A percentile compares a stretch with the other conserved stretches of the same genome.
These are phyloP conservation scores for Metschnikowia santaceciliae DNA, from an alignment of 805 yeast genomes.

Conservation along the genomic window DNA sequence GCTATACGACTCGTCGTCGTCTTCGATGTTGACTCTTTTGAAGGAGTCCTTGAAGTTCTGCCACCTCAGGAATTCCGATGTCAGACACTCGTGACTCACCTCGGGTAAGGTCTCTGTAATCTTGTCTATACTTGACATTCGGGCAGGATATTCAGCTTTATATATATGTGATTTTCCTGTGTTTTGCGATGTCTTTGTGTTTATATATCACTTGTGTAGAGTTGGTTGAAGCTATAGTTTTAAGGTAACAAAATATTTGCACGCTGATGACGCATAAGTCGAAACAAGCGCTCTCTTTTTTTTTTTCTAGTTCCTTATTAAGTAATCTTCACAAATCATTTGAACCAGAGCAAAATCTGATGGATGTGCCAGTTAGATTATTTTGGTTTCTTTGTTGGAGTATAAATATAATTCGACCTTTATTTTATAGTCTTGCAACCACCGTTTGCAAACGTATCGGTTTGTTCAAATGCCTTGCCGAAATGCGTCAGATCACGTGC, in stretches of 20 bases:
- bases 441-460: neutral
- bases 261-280: neutral
- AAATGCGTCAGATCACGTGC: conserved; percentile 1
- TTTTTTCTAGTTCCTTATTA: neutral
- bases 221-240: neutral
- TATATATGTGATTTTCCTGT: too few relatives aligned
- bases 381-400: neutral
- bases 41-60: conserved; percentile 47
- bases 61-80: conserved; percentile 31
- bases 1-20: conserved; percentile 23
- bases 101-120: neutral
- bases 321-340: neutral
- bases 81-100: conserved; percentile 5
- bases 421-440: neutral
- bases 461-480: neutral
- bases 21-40: conserved; percentile 30
- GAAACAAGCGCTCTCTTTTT: conserved; percentile 1
- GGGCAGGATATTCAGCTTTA: too few relatives aligned
- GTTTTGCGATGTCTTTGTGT: neutral
- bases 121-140: neutral
- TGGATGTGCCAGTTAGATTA: neutral
- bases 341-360: neutral
- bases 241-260: neutral
- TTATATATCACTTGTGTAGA: neutral
- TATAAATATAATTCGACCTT: neutral